Evolutionary conservation across 1,284 basidiomycete species (phyloP).

Genomic region (Volvariella surrecta): DNA sequence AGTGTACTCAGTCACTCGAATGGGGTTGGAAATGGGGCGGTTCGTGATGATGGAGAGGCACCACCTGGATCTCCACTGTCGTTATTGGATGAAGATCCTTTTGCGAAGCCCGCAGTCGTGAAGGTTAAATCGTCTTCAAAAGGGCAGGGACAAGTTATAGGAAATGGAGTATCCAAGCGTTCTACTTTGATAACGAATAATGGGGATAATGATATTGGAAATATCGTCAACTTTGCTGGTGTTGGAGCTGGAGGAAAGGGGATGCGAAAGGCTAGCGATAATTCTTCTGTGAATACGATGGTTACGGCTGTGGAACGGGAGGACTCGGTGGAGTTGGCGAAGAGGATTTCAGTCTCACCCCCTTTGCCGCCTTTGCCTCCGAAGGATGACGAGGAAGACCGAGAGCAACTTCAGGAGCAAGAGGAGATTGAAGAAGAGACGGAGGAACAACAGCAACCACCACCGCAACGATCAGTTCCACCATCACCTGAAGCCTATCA

Average conservation of each 20-base stretch:
- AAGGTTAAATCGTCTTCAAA: slow-evolving; percentile 23
- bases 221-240: slow-evolving; percentile 1
- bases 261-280: not conserved
- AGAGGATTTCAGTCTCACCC: slow-evolving; percentile 1
- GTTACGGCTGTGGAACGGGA: not conserved
- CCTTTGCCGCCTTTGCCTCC: not conserved
- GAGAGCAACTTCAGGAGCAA: too few species aligned
- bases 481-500: slow-evolving; percentile 13
- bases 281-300: not conserved
- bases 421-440: too few species aligned
- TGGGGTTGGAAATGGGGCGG: too few species aligned
- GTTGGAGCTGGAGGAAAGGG: slow-evolving; percentile 1
- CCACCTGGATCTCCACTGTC: not conserved
- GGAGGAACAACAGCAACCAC: slow-evolving; percentile 5
- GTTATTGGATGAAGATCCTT: slow-evolving; percentile 44
- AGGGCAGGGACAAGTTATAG: not conserved
- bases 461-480: slow-evolving; percentile 1
- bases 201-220: slow-evolving; percentile 1
- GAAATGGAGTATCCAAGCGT: not conserved
- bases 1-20: too few species aligned
- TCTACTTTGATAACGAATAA: not conserved
- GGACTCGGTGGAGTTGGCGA: not conserved
- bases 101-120: slow-evolving; percentile 43
- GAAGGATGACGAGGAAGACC: too few species aligned
- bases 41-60: too few species aligned